Evolutionary conservation across 208 protist species (phyloP), one percentile per base, ranked within the genome.

Genomic region (Wallacemonas sp.): DNA sequence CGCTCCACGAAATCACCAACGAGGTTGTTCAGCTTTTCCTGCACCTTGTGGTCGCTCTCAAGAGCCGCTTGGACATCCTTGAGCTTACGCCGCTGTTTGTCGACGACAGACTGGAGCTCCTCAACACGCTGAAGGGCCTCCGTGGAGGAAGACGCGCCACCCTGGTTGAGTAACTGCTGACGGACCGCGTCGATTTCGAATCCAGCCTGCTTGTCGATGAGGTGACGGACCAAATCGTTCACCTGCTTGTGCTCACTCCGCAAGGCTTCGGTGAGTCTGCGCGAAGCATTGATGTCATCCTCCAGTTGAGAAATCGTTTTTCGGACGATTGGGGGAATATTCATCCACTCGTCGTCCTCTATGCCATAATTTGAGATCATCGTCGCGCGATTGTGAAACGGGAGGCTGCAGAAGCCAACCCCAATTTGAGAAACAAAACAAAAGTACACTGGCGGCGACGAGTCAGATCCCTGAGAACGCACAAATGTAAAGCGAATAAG

Each of bases 271-370:
- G 79, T 47, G 6, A 75, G 30, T n/a, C 60, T 61, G 14, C 70
- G 65, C 12, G 69, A 80, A 19, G 55, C 47, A 4, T 81, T 47
- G 1, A 66, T 29, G 38, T 94, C 85, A 19, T 88, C 80, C 43
- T 81, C 81, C 29, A 94, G 58, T 33, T 75, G 54, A 21, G 65
- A 67, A 58, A 94, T 69, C 23, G 87, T 70, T 38, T 65, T 56
- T 0, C 83, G 82, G 8, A 94, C 60, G 5, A 94, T 79, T 8
- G 71, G 44, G 21, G 88, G 88, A 49, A 94, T 90, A 55, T 91
- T 92, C 0, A 85, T 68, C 88, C 88, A 94, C 58, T 90, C 85
- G 29, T 87, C 77, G 65, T 85, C 74, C 29, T 84, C 78, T 23
- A 67, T 41, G 36, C 63, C 46, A 14, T 65, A 65, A 32, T 68